These are phyloP conservation scores for Dothideomycetes sp. DNA, from an alignment of 2,329 filamentous ascomycete species.

Conservation along the genomic window DNA sequence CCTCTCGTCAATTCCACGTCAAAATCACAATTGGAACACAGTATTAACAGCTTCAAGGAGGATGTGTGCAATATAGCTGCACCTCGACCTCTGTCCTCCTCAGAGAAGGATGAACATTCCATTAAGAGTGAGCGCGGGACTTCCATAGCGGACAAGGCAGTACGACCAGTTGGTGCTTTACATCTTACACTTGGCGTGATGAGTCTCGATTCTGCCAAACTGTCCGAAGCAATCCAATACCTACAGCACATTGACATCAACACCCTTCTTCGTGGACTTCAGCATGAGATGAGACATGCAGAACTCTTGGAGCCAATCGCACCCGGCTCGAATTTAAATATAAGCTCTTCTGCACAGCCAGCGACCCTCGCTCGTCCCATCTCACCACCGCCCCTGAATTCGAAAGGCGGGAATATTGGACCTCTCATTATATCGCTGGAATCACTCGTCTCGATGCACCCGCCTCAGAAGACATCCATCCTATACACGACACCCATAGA, in stretches of 20 bases:
- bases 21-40: slow-evolving; percentile 50
- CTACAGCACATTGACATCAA: slow-evolving; percentile 17
- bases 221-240: slow-evolving; percentile 36
- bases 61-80: slow-evolving; percentile 2
- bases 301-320: too few species aligned
- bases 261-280: slow-evolving; percentile 10
- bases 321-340: too few species aligned
- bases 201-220: slow-evolving; percentile 48
- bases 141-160: slow-evolving; percentile 51
- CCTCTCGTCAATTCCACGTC: slow-evolving; percentile 55
- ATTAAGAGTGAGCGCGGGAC: too few species aligned
- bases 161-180: slow-evolving; percentile 67
- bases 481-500: slow-evolving; percentile 56
- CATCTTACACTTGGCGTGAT: slow-evolving; percentile 85
- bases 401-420: background rate
- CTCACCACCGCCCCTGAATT: slow-evolving; percentile 8
- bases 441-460: slow-evolving; percentile 50
- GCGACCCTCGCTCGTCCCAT: slow-evolving; percentile 9
- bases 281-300: too few species aligned
- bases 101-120: too few species aligned
- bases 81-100: too few species aligned
- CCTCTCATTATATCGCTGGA: slow-evolving; percentile 30
- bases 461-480: slow-evolving; percentile 45
- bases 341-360: background rate
- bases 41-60: slow-evolving; percentile 5